These are phyloP conservation scores for Cladosporium austrohemisphaericum DNA, from an alignment of 2,329 filamentous ascomycete genomes.

Conservation along the genomic window DNA sequence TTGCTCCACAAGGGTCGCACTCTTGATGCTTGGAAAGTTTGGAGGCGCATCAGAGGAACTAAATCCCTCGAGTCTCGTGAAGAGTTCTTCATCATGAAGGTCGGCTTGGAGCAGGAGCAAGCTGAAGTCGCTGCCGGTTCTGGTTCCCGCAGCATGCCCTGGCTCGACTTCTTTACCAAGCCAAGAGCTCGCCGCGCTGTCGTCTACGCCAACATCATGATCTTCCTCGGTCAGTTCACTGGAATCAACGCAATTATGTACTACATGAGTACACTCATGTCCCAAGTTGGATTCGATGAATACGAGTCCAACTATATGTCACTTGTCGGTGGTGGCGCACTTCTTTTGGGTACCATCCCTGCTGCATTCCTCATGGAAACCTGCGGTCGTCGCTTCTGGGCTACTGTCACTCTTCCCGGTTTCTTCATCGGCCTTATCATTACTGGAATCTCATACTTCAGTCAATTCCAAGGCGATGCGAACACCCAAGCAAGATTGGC, in stretches of 20 bases:
- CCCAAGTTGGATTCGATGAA: constrained; percentile 62
- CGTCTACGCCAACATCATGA: constrained; percentile 67
- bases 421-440: constrained; percentile 61
- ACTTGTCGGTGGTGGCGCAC: constrained; percentile 63
- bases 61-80: constrained; percentile 56
- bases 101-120: constrained; percentile 54
- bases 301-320: constrained; percentile 65
- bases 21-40: constrained; percentile 62
- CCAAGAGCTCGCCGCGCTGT: constrained; percentile 63
- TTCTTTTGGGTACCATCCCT: constrained; percentile 44
- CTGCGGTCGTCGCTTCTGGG: constrained; percentile 71
- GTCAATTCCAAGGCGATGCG: constrained; percentile 40
- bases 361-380: constrained; percentile 62
- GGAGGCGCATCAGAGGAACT: constrained; percentile 67
- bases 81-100: constrained; percentile 71
- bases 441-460: constrained; percentile 59
- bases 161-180: constrained; percentile 71
- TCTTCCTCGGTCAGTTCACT: constrained; percentile 66
- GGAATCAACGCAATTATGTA: constrained; percentile 51
- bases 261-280: constrained; percentile 64
- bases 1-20: constrained; percentile 64
- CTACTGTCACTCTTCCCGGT: constrained; percentile 47
- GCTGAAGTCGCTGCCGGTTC: constrained; percentile 49
- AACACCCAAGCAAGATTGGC: constrained; percentile 37
- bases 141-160: constrained; percentile 57